Percentiles rank a stretch among this genome's conserved stretches.
Evolutionary conservation across 495 filamentous ascomycete genomes (phyloP).

Genomic region (Durotheca rogersii): DNA sequence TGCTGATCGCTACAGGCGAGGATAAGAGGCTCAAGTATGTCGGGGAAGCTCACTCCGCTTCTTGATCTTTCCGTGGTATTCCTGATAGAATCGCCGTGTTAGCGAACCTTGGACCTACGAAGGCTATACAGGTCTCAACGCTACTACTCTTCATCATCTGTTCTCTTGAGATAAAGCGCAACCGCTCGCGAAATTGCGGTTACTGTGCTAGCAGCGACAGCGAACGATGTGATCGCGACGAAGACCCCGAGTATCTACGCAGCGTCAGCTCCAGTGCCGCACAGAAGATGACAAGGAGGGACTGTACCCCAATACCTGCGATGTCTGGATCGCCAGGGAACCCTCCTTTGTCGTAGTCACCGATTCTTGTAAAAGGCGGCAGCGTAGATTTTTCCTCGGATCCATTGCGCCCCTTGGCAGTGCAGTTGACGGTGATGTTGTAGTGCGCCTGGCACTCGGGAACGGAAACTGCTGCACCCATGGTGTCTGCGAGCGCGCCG

Average conservation of each 20-base stretch:
- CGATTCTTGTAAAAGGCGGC: slow-evolving; percentile 12
- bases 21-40: slow-evolving; percentile 38
- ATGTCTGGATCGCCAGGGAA: slow-evolving; percentile 23
- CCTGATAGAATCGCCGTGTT: background rate
- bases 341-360: slow-evolving; percentile 4
- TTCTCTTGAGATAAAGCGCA: slow-evolving; percentile 11
- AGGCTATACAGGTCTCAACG: background rate
- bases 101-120: background rate
- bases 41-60: slow-evolving; percentile 27
- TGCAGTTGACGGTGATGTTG: slow-evolving; percentile 28
- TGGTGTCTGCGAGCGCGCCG: slow-evolving; percentile 6
- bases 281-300: background rate
- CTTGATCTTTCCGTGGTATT: slow-evolving; percentile 3
- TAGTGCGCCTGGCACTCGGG: slow-evolving; percentile 22
- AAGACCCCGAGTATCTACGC: slow-evolving; percentile 36
- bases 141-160: slow-evolving; percentile 16
- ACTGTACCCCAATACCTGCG: slow-evolving; percentile 24
- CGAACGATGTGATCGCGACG: slow-evolving; percentile 32
- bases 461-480: slow-evolving; percentile 36
- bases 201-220: slow-evolving; percentile 19
- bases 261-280: background rate
- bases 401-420: background rate
- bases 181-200: slow-evolving; percentile 23
- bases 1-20: slow-evolving; percentile 44
- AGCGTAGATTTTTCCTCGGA: background rate